Percentiles rank a stretch among this genome's conserved stretches.
phyloP scores from a whole-genome alignment of 2,329 filamentous ascomycete species.

The Claviceps paspali region DNA sequence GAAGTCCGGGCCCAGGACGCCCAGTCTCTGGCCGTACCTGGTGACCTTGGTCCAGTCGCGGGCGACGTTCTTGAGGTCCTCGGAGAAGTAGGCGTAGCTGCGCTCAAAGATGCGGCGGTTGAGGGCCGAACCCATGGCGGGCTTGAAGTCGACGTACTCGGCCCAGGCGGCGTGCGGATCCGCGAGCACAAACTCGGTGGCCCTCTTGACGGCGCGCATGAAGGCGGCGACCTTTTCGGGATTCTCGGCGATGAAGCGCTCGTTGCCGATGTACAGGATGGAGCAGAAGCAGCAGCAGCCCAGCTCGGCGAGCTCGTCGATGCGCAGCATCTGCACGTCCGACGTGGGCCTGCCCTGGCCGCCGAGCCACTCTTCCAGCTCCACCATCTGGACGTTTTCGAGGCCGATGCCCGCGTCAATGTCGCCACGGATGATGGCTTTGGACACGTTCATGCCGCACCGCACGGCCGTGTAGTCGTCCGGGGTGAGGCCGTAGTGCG shows the following conservation, averaged over 20 bases:
- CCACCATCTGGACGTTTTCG: slow-evolving; percentile 74
- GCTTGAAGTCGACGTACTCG: slow-evolving; percentile 59
- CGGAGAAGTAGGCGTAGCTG: slow-evolving; percentile 61
- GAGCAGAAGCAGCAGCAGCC: slow-evolving; percentile 77
- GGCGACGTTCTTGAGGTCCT: slow-evolving; percentile 57
- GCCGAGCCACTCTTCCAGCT: slow-evolving; percentile 61
- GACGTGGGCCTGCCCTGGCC: slow-evolving; percentile 43
- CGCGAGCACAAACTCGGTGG: slow-evolving; percentile 56
- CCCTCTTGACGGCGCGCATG: slow-evolving; percentile 57
- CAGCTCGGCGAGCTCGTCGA: slow-evolving; percentile 64
- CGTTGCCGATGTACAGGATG: slow-evolving; percentile 69
- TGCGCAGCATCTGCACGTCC: slow-evolving; percentile 68
- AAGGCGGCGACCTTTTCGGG: slow-evolving; percentile 52
- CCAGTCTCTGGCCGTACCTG: slow-evolving; percentile 57
- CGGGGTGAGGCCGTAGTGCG: slow-evolving; percentile 60
- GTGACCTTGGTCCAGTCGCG: slow-evolving; percentile 70
- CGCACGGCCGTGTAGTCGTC: slow-evolving; percentile 61
- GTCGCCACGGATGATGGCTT: slow-evolving; percentile 55
- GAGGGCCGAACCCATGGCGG: slow-evolving; percentile 48
- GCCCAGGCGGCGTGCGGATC: slow-evolving; percentile 47
- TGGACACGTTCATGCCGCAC: slow-evolving; percentile 69
- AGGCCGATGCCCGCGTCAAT: slow-evolving; percentile 65
- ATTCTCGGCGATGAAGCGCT: slow-evolving; percentile 50
- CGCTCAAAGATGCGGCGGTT: slow-evolving; percentile 72
- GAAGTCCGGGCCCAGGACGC: slow-evolving; percentile 48